Evolutionary conservation across 2,329 filamentous ascomycete species (phyloP).

Genomic region (Diplocarpon rosae): DNA sequence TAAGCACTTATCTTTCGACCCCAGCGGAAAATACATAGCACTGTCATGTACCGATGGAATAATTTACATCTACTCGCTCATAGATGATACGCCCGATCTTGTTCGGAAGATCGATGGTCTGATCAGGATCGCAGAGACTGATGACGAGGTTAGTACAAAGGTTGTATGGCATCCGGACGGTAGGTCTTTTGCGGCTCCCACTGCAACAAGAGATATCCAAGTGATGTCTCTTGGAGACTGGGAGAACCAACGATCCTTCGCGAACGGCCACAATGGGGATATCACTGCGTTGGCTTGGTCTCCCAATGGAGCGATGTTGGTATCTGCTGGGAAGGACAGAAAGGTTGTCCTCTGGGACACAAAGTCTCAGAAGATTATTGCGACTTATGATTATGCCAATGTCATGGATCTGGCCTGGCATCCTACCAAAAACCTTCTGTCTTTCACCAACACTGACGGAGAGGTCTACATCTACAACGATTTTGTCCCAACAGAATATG

Average conservation of each 20-base stretch:
- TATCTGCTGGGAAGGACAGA: constrained; percentile 54
- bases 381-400: constrained; percentile 68
- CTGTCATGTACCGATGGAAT: constrained; percentile 83
- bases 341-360: constrained; percentile 80
- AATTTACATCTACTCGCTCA: constrained; percentile 81
- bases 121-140: constrained; percentile 67
- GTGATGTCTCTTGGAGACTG: constrained; percentile 83
- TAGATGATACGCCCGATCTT: constrained; percentile 66
- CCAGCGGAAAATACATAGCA: constrained; percentile 61
- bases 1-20: constrained; percentile 87
- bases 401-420: constrained; percentile 88
- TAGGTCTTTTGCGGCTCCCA: constrained; percentile 76
- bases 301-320: constrained; percentile 82
- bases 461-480: constrained; percentile 84
- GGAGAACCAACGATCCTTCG: constrained; percentile 73
- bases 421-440: constrained; percentile 74
- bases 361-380: constrained; percentile 71
- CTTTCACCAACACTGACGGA: constrained; percentile 86
- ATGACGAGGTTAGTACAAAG: constrained; percentile 63
- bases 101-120: constrained; percentile 77
- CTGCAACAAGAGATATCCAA: constrained; percentile 71
- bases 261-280: constrained; percentile 68
- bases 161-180: constrained; percentile 92
- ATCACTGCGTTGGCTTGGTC: constrained; percentile 89
- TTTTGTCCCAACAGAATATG: constrained; percentile 49